Conservation (phyloP, 768 basidiomycete genomes). For the Leccinum ochraceum region DNA sequence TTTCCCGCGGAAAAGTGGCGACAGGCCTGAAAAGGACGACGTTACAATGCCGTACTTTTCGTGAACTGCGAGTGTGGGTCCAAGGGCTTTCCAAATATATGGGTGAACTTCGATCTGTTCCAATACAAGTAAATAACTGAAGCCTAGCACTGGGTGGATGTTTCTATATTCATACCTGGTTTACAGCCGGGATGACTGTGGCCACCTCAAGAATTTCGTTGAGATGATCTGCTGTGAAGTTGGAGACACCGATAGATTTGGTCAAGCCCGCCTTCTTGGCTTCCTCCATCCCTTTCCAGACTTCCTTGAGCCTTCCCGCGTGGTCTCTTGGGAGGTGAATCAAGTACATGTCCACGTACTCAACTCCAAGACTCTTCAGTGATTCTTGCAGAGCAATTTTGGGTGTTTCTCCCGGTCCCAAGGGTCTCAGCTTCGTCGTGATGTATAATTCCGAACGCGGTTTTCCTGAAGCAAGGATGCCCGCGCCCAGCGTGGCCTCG, state of each 20-base stretch:
- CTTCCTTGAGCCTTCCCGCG: conserved; percentile 45
- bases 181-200: conserved; percentile 49
- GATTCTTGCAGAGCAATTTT: conserved; percentile 51
- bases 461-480: conserved; percentile 50
- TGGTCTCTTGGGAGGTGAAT: conserved; percentile 50
- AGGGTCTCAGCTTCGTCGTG: conserved; percentile 52
- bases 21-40: conserved; percentile 42
- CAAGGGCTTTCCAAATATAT: conserved; percentile 46
- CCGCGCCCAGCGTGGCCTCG: conserved; percentile 52
- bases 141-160: not conserved
- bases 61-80: conserved; percentile 36
- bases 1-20: conserved; percentile 36
- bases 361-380: conserved; percentile 51
- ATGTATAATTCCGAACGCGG: conserved; percentile 59
- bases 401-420: conserved; percentile 45
- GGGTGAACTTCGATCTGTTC: conserved; percentile 55
- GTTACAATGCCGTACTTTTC: conserved; percentile 40
- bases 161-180: conserved; percentile 42
- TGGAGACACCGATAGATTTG: conserved; percentile 55
- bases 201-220: conserved; percentile 45
- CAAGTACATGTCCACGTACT: conserved; percentile 64
- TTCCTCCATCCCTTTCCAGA: conserved; percentile 65
- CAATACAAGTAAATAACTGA: not conserved
- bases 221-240: conserved; percentile 47
- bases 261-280: conserved; percentile 44